Percentiles rank a stretch among this genome's conserved stretches.
These are phyloP conservation scores for Entelexis sorbosivorans DNA, from an alignment of 1,139 yeast genomes.

Conservation along the genomic window DNA sequence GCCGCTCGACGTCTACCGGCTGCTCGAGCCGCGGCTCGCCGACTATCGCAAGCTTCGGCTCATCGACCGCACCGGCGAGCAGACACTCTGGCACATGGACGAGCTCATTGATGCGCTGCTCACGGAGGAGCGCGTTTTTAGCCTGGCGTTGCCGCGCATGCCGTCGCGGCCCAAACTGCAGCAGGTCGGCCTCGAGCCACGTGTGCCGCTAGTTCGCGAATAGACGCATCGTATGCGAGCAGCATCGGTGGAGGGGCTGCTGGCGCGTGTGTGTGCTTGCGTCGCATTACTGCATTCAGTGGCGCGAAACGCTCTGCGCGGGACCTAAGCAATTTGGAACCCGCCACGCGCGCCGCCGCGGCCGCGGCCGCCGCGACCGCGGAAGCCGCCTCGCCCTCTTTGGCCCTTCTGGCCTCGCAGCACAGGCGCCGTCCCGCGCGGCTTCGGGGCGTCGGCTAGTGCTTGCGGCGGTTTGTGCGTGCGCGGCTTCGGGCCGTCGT, in stretches of 20 bases:
- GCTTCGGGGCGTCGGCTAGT: slow-evolving; percentile 7
- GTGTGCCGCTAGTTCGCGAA: not conserved
- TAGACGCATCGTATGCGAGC: too few relatives aligned
- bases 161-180: slow-evolving; percentile 35
- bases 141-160: slow-evolving; percentile 51
- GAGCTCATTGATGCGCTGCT: slow-evolving; percentile 49
- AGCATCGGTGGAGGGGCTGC: too few relatives aligned
- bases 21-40: slow-evolving; percentile 42
- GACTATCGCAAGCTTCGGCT: slow-evolving; percentile 47
- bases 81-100: slow-evolving; percentile 40
- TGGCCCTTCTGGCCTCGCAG: slow-evolving; percentile 7
- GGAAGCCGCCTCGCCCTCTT: slow-evolving; percentile 10
- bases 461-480: slow-evolving; percentile 15
- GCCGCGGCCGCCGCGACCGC: not conserved
- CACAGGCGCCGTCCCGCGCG: not conserved
- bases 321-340: not conserved
- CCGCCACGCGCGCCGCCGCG: slow-evolving; percentile 5
- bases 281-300: too few relatives aligned
- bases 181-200: slow-evolving; percentile 26
- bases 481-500: slow-evolving; percentile 42
- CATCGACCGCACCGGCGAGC: slow-evolving; percentile 29
- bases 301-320: too few relatives aligned
- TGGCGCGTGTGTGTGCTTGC: too few relatives aligned
- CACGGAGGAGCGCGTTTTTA: slow-evolving; percentile 43
- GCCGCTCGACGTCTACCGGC: slow-evolving; percentile 38